Conservation (phyloP, 768 basidiomycete species). For the Coprinellus aureogranulatus region DNA sequence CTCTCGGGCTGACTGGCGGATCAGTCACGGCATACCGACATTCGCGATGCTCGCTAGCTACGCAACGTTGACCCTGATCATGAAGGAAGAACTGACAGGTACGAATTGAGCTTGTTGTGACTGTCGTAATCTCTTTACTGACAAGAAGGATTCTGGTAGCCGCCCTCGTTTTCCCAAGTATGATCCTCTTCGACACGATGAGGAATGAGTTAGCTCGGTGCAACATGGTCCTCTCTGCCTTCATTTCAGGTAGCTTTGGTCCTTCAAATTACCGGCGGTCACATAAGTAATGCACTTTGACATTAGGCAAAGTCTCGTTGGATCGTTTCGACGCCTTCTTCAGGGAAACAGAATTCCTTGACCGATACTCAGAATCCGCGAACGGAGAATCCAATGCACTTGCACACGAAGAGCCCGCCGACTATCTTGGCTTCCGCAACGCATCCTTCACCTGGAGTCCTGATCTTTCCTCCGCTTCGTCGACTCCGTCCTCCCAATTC, state of each 20-base stretch:
- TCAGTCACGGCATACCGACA: slow-evolving; percentile 43
- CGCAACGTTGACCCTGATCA: slow-evolving; percentile 47
- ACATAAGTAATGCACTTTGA: too few relatives aligned
- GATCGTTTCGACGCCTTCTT: slow-evolving; percentile 45
- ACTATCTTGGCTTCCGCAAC: slow-evolving; percentile 49
- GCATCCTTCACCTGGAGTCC: slow-evolving; percentile 58
- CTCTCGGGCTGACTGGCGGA: too few relatives aligned
- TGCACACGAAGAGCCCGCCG: too few relatives aligned
- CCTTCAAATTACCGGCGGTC: background rate
- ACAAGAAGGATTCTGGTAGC: slow-evolving; percentile 23
- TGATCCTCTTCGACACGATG: slow-evolving; percentile 61
- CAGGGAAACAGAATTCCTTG: slow-evolving; percentile 32
- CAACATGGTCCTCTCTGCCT: slow-evolving; percentile 17
- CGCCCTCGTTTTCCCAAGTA: slow-evolving; percentile 44
- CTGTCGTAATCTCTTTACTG: slow-evolving; percentile 9
- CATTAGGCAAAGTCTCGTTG: slow-evolving; percentile 57
- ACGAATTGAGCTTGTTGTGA: background rate
- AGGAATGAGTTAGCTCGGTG: slow-evolving; percentile 33
- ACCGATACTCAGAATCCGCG: slow-evolving; percentile 12
- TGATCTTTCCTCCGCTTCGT: slow-evolving; percentile 32
- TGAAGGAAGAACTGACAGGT: slow-evolving; percentile 24
- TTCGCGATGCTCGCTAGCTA: slow-evolving; percentile 68
- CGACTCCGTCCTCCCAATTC: slow-evolving; percentile 29
- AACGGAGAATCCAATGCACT: too few relatives aligned
- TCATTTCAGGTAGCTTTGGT: slow-evolving; percentile 5